phyloP scores from a whole-genome alignment of 768 basidiomycete species.

The Inosperma sp. region DNA sequence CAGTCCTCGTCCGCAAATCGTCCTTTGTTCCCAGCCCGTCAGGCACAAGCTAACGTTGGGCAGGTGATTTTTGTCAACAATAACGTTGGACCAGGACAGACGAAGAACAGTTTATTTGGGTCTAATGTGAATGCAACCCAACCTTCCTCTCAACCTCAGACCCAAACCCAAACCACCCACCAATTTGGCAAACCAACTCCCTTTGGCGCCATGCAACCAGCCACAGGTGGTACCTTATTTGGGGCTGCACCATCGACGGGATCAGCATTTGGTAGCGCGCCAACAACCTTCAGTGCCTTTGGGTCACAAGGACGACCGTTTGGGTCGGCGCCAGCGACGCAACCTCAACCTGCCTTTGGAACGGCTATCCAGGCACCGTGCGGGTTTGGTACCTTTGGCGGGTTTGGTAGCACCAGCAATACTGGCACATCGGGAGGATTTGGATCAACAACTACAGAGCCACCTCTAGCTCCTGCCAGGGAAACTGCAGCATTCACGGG shows the following conservation, averaged over 20 bases:
- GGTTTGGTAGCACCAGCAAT: background rate
- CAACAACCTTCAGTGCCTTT: background rate
- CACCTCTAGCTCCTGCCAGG: background rate
- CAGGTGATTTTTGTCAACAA: background rate
- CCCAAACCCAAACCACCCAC: background rate
- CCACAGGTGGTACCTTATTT: too few species aligned
- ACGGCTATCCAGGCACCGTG: too few species aligned
- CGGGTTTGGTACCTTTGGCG: background rate
- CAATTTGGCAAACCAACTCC: too few species aligned
- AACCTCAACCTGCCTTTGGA: slow-evolving; percentile 1
- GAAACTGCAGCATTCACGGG: background rate
- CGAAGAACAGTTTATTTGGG: background rate
- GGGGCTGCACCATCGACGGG: background rate
- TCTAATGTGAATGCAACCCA: too few species aligned
- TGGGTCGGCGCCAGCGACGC: background rate
- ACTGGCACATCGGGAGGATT: background rate
- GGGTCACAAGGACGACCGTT: background rate
- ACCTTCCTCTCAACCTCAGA: background rate
- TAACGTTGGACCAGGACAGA: background rate
- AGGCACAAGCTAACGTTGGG: background rate
- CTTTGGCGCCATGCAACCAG: too few species aligned
- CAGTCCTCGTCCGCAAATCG: slow-evolving; percentile 29
- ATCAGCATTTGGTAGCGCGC: background rate
- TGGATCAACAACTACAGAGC: background rate
- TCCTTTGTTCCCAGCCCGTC: too few species aligned